Evolutionary conservation across 2,329 filamentous ascomycete species (phyloP).

Genomic region (Pseudogymnoascus sp.): DNA sequence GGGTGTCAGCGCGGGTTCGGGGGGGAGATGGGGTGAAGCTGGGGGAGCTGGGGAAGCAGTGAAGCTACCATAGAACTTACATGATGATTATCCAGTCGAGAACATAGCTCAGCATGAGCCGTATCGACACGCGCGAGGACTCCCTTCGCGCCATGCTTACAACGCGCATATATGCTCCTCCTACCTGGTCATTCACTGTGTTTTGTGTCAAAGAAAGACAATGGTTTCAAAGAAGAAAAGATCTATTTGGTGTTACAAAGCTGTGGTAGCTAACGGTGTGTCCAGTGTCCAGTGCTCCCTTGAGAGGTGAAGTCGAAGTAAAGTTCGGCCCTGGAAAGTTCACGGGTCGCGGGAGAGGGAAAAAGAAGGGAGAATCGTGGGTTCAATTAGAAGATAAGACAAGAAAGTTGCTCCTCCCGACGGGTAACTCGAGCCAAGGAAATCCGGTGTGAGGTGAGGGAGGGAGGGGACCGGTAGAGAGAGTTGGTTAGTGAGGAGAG

Average conservation of each 20-base stretch:
- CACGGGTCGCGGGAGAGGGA: neutral
- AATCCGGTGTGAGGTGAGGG: neutral
- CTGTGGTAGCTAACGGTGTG: neutral
- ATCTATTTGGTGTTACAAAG: neutral
- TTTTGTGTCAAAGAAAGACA: neutral
- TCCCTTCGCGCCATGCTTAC: neutral
- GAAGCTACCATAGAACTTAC: slow-evolving; percentile 28
- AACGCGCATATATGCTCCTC: neutral
- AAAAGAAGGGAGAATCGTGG: neutral
- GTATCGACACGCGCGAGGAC: slow-evolving; percentile 16
- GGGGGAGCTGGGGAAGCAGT: neutral
- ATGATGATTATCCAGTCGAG: slow-evolving; percentile 67
- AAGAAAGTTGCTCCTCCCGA: neutral
- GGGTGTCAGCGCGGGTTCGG: slow-evolving; percentile 12
- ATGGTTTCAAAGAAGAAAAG: neutral
- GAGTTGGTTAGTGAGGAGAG: no score
- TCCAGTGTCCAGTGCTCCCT: neutral
- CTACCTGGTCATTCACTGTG: neutral
- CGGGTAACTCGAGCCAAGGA: neutral
- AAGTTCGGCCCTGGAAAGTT: neutral
- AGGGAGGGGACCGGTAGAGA: neutral
- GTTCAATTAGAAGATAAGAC: neutral
- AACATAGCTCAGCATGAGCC: slow-evolving; percentile 55
- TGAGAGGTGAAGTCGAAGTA: neutral
- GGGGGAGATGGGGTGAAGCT: neutral